Base-by-base conservation (phyloP, 352 stramenopile genomes). In the Thraustotheca clavata region DNA sequence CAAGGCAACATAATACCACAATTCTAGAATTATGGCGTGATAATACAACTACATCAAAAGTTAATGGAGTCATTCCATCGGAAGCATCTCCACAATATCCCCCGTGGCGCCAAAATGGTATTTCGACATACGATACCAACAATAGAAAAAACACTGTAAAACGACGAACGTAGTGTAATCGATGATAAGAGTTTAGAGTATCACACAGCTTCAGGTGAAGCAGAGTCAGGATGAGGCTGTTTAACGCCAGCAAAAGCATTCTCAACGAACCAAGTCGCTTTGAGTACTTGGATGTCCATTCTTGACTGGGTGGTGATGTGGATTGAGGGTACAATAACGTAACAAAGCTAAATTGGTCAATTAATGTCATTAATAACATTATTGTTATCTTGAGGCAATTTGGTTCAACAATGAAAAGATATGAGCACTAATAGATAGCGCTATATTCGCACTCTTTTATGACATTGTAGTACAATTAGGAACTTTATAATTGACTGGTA, bases 11-110 rank as follows among this genome's bases (percentile, higher is more conserved):
- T 12, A 48, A 20, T 49, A 49, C 50, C 24, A 60, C n/a, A 11
- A 32, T n/a, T 20, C 31, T 38, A 48, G 29, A n/a, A 0, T 22
- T 72, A 18, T 80, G 79, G 22, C 68, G 89, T n/a, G 89, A 89
- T 38, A 75, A 76, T 4, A 83, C 80, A 22, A 91, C 89, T 40
- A 80, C 85, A 71, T 70, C 89, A 22, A 90, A 91, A 49, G 89
- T 93, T 34, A 46, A 89, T 22, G 70, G 83, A 4, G 82, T 93
- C 2, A 75, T 91, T n/a, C 81, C 81, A 26, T 93, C 90, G 59
- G 81, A 83, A 0, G 83, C 81, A 1, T 65, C 89, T 29, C 83
- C 90, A 59, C 83, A 93, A 70, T 40, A 46, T 36, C 57, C 29
- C n/a, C 73, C 76, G 38, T 72, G 75, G 41, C 77, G 85, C 77